Conservation (phyloP, 352 stramenopile genomes). For the Globisporangium iwayamae region DNA sequence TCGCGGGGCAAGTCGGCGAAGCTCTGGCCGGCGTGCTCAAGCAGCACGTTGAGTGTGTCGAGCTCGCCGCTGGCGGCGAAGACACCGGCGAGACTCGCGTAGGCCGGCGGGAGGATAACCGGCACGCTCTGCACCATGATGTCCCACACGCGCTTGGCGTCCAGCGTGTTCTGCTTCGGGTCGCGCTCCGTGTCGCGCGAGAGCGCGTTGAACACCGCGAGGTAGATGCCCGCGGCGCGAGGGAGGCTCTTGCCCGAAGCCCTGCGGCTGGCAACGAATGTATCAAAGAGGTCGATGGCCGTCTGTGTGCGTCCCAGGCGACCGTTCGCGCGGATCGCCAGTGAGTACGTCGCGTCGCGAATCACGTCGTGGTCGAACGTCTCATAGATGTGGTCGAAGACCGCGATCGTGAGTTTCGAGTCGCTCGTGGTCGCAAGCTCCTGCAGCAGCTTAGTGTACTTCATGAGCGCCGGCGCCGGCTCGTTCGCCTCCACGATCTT, state of each 20-base stretch:
- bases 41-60: constrained; percentile 56
- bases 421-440: constrained; percentile 59
- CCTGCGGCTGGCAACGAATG: constrained; percentile 48
- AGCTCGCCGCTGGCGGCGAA: constrained; percentile 76
- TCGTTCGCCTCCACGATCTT: constrained; percentile 57
- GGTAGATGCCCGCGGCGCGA: constrained; percentile 54
- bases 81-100: constrained; percentile 77
- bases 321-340: constrained; percentile 67
- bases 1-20: constrained; percentile 26
- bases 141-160: constrained; percentile 72
- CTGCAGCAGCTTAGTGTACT: constrained; percentile 64
- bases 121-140: constrained; percentile 69
- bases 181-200: constrained; percentile 62
- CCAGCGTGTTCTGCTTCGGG: constrained; percentile 57
- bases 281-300: constrained; percentile 69
- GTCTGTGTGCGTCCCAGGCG: constrained; percentile 60
- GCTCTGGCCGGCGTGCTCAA: constrained; percentile 48
- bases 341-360: constrained; percentile 51
- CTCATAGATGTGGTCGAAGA: constrained; percentile 61
- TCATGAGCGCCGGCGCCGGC: constrained; percentile 32
- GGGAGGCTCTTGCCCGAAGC: constrained; percentile 24
- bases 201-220: constrained; percentile 81
- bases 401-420: constrained; percentile 48
- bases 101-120: constrained; percentile 63
- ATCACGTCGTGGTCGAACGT: constrained; percentile 43